A percentile compares a stretch with the other conserved stretches of the same genome.
phyloP scores from a whole-genome alignment of 495 filamentous ascomycete species.

The Penicillium nucicola region DNA sequence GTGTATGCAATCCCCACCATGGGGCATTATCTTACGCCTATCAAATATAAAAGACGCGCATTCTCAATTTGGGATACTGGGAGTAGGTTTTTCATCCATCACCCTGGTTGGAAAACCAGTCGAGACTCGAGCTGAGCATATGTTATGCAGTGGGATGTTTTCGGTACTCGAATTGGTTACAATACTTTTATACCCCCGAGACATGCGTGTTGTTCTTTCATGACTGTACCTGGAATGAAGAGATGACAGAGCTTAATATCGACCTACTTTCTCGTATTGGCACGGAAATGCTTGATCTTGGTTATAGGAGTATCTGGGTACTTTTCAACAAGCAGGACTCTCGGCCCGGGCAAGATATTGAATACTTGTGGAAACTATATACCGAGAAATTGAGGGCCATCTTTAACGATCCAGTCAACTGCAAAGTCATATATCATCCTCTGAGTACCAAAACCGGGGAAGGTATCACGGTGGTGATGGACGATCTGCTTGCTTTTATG shows the following conservation, averaged over 20 bases:
- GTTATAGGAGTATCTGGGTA: background rate
- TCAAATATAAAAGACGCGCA: background rate
- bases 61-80: background rate
- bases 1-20: background rate
- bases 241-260: background rate
- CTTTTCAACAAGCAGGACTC: background rate
- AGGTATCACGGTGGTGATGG: background rate
- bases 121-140: background rate
- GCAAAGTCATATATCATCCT: background rate
- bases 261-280: background rate
- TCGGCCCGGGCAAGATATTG: background rate
- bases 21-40: background rate
- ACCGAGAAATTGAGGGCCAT: background rate
- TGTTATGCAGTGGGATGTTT: background rate
- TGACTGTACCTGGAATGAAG: background rate
- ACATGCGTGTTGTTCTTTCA: background rate
- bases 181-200: background rate
- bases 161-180: background rate
- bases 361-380: background rate
- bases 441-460: background rate
- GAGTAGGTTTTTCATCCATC: background rate
- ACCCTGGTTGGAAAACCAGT: background rate
- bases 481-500: too few relatives aligned
- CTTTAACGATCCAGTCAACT: background rate
- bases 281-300: background rate